These are phyloP conservation scores for Sporodiniella umbellata DNA, from an alignment of 371 early-diverging fungal genomes.

Conservation along the genomic window DNA sequence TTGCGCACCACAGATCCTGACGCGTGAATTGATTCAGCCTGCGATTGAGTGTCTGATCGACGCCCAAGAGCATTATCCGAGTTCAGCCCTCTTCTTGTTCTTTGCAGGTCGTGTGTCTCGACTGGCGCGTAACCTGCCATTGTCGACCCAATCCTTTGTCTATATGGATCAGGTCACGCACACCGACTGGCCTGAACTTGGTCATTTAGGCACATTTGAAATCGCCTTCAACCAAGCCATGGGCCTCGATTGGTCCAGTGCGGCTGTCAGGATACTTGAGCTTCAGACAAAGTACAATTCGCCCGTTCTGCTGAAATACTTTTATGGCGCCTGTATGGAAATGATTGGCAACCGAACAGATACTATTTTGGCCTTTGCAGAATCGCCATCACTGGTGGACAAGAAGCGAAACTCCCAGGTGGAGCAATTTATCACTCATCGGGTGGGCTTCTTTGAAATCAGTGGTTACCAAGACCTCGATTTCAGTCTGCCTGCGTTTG, in stretches of 20 bases:
- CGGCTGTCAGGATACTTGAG: constrained; percentile 37
- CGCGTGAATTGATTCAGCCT: constrained; percentile 40
- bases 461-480: constrained; percentile 58
- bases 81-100: constrained; percentile 61
- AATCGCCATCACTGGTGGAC: constrained; percentile 45
- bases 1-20: constrained; percentile 45
- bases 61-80: constrained; percentile 55
- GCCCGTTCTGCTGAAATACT: constrained; percentile 54
- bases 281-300: constrained; percentile 51
- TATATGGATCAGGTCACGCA: constrained; percentile 45
- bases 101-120: constrained; percentile 61
- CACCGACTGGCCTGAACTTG: constrained; percentile 49
- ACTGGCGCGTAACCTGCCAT: constrained; percentile 40
- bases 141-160: constrained; percentile 48
- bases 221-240: constrained; percentile 58
- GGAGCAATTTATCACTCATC: constrained; percentile 53
- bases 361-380: constrained; percentile 48
- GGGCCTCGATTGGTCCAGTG: constrained; percentile 51
- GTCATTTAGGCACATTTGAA: constrained; percentile 55
- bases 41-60: constrained; percentile 59
- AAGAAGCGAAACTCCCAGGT: constrained; percentile 50
- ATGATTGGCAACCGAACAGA: constrained; percentile 49
- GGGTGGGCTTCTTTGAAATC: constrained; percentile 50
- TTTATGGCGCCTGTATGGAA: constrained; percentile 57
- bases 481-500: constrained; percentile 51